Base-by-base conservation (phyloP, 768 basidiomycete species). In the Polyporus arcularius region DNA sequence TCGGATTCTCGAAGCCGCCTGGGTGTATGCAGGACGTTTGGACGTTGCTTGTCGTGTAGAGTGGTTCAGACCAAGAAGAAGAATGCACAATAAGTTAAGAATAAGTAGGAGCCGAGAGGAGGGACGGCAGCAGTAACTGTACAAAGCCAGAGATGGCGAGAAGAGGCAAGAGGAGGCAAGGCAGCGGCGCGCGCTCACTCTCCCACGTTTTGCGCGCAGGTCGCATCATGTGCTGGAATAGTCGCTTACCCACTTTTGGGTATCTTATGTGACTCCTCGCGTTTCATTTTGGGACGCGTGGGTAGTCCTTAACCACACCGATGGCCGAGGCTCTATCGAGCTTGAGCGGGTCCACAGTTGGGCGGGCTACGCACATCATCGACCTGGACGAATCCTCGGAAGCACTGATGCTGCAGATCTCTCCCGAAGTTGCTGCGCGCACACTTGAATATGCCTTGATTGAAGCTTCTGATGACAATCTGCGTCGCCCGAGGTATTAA, bases 201-300 rank as follows among this genome's bases (percentile, higher is more conserved):
- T 48, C 18, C 14, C 21, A 26, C 5, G 18, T 50, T 57, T 32
- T 43, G 39, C 60, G 43, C 55, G 50, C 43, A 16, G 10, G 60
- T 61, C 60, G 53, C 10, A 21, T 57, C 60, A 61, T 48, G 60
- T 57, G 50, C 38, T 18, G n/a, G 52, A 4, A 7, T 18, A 0
- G 12, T 38, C 21, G 35, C 38, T 2, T 46, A 14, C 4, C 45
- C 60, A 42, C 52, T 57, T 48, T n/a, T 14, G 28, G 48, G 28
- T 2, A 1, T 9, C 10, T 3, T 15, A 2, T 47, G 60, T 61
- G 60, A 61, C 60, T 57, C 55, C 12, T 53, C 55, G 51, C 45
- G 55, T 61, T 26, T 35, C 35, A 35, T 35, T 35, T 35, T 35
- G 11, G 11, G 35, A 35, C 35, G 35, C 35, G 11, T 35, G 35